Conservation (phyloP, 2,329 filamentous ascomycete genomes). For the Alternaria rosae region DNA sequence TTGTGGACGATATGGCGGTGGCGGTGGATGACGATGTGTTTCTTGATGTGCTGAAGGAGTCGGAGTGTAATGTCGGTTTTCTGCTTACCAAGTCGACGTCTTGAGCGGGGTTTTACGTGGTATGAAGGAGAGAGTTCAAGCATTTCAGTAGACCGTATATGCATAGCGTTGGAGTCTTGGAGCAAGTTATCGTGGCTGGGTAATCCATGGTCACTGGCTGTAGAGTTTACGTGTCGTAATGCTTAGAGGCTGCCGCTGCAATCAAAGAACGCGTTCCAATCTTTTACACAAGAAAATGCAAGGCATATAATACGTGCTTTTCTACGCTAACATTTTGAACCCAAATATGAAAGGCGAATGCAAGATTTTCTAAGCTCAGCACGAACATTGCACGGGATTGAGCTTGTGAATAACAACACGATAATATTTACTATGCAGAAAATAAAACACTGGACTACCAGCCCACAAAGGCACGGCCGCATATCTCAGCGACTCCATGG, state of each 20-base stretch:
- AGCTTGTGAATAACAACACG: no score
- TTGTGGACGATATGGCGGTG: conserved; percentile 39
- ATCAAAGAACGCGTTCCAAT: background rate
- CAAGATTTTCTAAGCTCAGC: no score
- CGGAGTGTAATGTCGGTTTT: conserved; percentile 56
- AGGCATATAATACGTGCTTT: no score
- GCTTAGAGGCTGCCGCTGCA: background rate
- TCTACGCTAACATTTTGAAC: no score
- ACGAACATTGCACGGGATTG: no score
- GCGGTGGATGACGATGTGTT: conserved; percentile 62
- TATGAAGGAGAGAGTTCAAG: background rate
- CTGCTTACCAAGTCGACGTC: conserved; percentile 57
- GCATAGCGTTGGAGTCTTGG: conserved; percentile 10
- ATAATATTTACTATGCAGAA: background rate
- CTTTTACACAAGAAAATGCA: background rate
- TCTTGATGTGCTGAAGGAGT: conserved; percentile 57
- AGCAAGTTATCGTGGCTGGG: background rate
- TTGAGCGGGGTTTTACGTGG: background rate
- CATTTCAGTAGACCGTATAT: background rate
- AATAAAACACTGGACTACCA: background rate
- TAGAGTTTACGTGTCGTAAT: background rate
- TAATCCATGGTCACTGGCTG: background rate
- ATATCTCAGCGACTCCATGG: background rate
- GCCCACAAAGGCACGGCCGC: background rate
- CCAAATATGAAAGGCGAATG: no score